Base-by-base conservation (phyloP, 139 green algal species). In the Tetraselmis chui region DNA sequence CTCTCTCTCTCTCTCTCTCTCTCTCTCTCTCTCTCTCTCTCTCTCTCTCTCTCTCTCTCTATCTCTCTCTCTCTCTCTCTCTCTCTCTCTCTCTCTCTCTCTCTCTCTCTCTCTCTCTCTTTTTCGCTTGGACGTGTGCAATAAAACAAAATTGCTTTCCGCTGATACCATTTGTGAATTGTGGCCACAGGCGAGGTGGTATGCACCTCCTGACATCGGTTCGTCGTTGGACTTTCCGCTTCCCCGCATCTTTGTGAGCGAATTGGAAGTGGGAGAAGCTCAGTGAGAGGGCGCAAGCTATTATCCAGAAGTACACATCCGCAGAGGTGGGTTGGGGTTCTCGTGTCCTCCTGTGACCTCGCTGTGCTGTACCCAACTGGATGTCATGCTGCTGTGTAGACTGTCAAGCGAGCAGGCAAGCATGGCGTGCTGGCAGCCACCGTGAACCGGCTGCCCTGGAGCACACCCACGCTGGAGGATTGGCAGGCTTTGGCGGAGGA, bases 401-500 rank as follows among this genome's bases (percentile, higher is more conserved):
- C 11, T 67, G 45, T 67, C 45, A 5, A 67, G 45, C 11, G 11
- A 5, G 45, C 45, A 25, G 45, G 11, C 5, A 67, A 18, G 45
- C 45, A 67, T 67, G 45, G 45, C 45, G 11, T 67, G 11, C 45
- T 67, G 11, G 45, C 45, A 67, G 45, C 45, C 11, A 67, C 45
- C 18, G 45, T 67, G 11, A 67, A 67, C 45, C 45, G 45, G 31
- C 81, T 84, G 27, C 89, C 89, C 1, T 93, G 89, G 89, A 2
- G n/a, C n/a, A 83, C 59, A 25, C 89, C 89, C 23, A 81, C 79
- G 1, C 29, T 85, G 74, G 31, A 83, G 31, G 84, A 93, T 77
- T 93, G 85, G 27, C n/a, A 85, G 32, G 32, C 76, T 29, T 84
- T 93, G 30, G 75, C 85, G 2, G 18, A 75, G 85, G 85, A 93